Base-by-base conservation (phyloP, 352 stramenopile genomes). In the Phytophthora sp. region DNA sequence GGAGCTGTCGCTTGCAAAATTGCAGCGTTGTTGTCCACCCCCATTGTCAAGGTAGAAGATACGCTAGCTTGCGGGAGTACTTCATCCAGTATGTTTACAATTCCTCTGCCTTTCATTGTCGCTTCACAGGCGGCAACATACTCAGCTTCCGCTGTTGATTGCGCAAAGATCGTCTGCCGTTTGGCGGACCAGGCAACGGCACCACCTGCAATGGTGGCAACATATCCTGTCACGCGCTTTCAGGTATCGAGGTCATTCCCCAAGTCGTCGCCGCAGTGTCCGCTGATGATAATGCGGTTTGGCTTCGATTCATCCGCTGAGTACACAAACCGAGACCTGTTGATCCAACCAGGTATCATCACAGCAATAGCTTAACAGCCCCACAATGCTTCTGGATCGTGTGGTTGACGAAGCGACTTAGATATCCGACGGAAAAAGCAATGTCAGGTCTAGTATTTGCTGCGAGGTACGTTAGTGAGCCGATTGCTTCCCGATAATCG, bases 401-500 rank as follows among this genome's bases (percentile, higher is more conserved):
- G n/a, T n/a, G n/a, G n/a, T n/a, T n/a, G n/a, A n/a, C n/a, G n/a
- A n/a, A n/a, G n/a, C n/a, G n/a, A n/a, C n/a, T n/a, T n/a, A n/a
- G n/a, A n/a, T n/a, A n/a, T n/a, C n/a, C n/a, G n/a, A n/a, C n/a
- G n/a, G n/a, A n/a, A n/a, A n/a, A n/a, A n/a, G n/a, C n/a, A n/a
- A 73, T 53, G 9, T 71, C 67, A 0, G 57, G 57, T 7, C 47
- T 45, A 3, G 57, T 76, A 18, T 54, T 65, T 13, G 67, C 74
- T 7, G 65, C 55, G 71, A 23, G n/a, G 27, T 79, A 74, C 67
- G 76, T 73, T n/a, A n/a, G n/a, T n/a, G n/a, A n/a, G n/a, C n/a
- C n/a, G n/a, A n/a, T n/a, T n/a, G n/a, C n/a, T n/a, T n/a, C n/a
- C n/a, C n/a, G n/a, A n/a, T n/a, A n/a, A n/a, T n/a, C n/a, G n/a